A percentile compares a stretch with the other conserved stretches of the same genome.
phyloP scores from a whole-genome alignment of 2,329 filamentous ascomycete genomes.

The Xylariaceae sp. region DNA sequence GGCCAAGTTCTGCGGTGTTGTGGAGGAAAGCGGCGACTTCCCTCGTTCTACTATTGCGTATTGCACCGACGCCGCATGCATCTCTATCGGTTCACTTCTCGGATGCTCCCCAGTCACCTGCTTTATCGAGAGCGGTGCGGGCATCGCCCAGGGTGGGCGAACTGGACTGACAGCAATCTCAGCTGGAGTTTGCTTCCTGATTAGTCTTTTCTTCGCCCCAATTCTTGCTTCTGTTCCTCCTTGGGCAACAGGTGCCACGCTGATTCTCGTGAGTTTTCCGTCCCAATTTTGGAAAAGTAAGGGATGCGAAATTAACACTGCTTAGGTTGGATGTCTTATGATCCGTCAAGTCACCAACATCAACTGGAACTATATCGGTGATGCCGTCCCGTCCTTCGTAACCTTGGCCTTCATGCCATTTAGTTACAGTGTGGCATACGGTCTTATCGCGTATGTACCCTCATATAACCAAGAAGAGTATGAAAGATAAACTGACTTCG shows the following conservation, averaged over 20 bases:
- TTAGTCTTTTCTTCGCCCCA: slow-evolving; percentile 72
- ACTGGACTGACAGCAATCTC: slow-evolving; percentile 71
- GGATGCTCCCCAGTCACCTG: slow-evolving; percentile 70
- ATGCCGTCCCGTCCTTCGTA: slow-evolving; percentile 72
- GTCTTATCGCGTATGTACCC: slow-evolving; percentile 63
- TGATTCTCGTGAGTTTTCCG: slow-evolving; percentile 56
- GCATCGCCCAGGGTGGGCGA: slow-evolving; percentile 71
- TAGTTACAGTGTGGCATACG: slow-evolving; percentile 76
- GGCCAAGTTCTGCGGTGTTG: slow-evolving; percentile 69
- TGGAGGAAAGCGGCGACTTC: slow-evolving; percentile 74
- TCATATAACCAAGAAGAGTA: slow-evolving; percentile 4
- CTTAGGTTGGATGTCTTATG: slow-evolving; percentile 72
- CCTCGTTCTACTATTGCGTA: slow-evolving; percentile 81
- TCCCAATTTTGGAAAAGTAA: background rate
- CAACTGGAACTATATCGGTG: slow-evolving; percentile 75
- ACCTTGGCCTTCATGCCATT: slow-evolving; percentile 75
- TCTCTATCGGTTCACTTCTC: slow-evolving; percentile 68
- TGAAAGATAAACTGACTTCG: slow-evolving; percentile 3
- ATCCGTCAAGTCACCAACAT: slow-evolving; percentile 70
- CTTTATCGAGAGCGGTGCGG: slow-evolving; percentile 73
- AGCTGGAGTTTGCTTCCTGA: slow-evolving; percentile 67
- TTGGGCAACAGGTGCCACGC: slow-evolving; percentile 73
- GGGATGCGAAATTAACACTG: background rate
- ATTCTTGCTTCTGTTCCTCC: slow-evolving; percentile 75
- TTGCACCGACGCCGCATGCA: slow-evolving; percentile 67